These are phyloP conservation scores for Neocucurbitaria cava DNA, from an alignment of 2,329 filamentous ascomycete genomes.

Conservation along the genomic window DNA sequence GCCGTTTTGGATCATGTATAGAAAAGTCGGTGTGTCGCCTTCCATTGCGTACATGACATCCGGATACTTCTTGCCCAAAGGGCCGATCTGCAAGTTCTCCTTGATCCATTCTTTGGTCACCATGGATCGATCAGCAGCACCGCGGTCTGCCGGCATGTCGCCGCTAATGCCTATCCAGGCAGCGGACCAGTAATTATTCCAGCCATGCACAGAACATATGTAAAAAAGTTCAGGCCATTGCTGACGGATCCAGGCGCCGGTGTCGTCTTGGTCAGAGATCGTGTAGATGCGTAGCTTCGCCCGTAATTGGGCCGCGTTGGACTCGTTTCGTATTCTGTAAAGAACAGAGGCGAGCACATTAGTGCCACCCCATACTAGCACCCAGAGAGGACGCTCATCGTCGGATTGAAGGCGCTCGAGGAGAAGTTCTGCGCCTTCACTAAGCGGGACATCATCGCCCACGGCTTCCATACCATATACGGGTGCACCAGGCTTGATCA, in stretches of 20 bases:
- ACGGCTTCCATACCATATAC: conserved; percentile 1
- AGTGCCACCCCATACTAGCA: conserved; percentile 60
- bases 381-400: conserved; percentile 52
- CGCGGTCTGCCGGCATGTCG: conserved; percentile 48
- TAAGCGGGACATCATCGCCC: conserved; percentile 14
- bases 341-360: conserved; percentile 61
- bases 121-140: conserved; percentile 51
- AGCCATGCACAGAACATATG: conserved; percentile 58
- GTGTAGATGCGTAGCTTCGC: conserved; percentile 59
- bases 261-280: conserved; percentile 63
- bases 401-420: neutral
- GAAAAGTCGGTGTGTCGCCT: conserved; percentile 55
- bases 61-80: conserved; percentile 54
- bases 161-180: conserved; percentile 60
- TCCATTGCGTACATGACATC: conserved; percentile 56
- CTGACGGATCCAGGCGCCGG: conserved; percentile 57
- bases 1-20: conserved; percentile 54
- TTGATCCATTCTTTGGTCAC: conserved; percentile 57
- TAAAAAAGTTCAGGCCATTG: conserved; percentile 59
- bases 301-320: conserved; percentile 47
- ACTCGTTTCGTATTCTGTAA: conserved; percentile 27
- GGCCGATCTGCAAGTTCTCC: conserved; percentile 55
- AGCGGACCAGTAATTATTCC: conserved; percentile 56
- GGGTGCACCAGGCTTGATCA: neutral
- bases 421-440: conserved; percentile 21